Percentiles rank a stretch among this genome's conserved stretches.
Conservation (phyloP, 768 basidiomycete genomes). For the Trametes maxima region DNA sequence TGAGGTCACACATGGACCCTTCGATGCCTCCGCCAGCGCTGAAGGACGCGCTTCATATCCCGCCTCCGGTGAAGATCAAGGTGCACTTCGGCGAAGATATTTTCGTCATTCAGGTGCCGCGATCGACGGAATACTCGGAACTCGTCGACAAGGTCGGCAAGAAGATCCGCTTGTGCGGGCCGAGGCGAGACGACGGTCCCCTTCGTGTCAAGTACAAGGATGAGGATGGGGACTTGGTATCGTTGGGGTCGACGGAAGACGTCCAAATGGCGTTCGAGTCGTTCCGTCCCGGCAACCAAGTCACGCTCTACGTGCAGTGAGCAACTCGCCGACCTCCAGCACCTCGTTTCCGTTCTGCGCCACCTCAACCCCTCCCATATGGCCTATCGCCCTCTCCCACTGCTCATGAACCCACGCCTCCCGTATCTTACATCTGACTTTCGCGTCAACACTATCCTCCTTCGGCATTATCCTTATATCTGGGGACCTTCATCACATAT, state of each 20-base stretch:
- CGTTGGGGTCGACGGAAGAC: conserved; percentile 87
- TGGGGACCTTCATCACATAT: conserved; percentile 25
- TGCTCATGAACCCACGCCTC: conserved; percentile 14
- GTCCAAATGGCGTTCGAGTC: conserved; percentile 93
- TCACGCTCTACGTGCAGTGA: conserved; percentile 80
- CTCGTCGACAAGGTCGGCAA: conserved; percentile 88
- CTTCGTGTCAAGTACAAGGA: conserved; percentile 87
- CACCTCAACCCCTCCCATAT: conserved; percentile 2
- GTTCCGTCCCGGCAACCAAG: conserved; percentile 76
- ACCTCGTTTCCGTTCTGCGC: conserved; percentile 13
- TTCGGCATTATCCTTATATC: conserved; percentile 28
- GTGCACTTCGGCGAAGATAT: conserved; percentile 95
- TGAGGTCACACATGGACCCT: conserved; percentile 51
- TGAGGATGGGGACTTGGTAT: conserved; percentile 91
- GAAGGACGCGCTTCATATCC: conserved; percentile 84
- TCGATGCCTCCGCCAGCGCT: conserved; percentile 66
- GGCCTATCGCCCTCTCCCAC: not conserved
- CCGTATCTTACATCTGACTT: conserved; percentile 13
- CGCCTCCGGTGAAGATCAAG: conserved; percentile 79
- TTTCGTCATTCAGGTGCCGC: conserved; percentile 89
- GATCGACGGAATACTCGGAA: conserved; percentile 76
- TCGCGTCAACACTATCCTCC: conserved; percentile 18
- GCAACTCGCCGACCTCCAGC: not conserved
- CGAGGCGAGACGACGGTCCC: conserved; percentile 75
- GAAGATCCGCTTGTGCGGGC: conserved; percentile 92